A percentile compares a stretch with the other conserved stretches of the same genome.
Evolutionary conservation across 768 basidiomycete species (phyloP).

Genomic region (Cyclocybe cylindracea): DNA sequence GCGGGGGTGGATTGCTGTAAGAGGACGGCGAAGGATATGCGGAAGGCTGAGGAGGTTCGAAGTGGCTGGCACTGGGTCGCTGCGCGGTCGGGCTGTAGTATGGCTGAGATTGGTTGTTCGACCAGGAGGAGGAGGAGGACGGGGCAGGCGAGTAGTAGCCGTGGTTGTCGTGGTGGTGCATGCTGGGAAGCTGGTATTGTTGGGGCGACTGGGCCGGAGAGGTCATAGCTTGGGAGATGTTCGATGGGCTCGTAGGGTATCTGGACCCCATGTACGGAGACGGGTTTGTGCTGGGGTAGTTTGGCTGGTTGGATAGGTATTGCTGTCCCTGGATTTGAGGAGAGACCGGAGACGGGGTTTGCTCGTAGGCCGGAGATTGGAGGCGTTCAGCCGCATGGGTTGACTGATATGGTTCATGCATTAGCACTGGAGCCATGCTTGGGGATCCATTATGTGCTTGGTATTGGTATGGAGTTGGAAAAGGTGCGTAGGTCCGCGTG

Average conservation of each 20-base stretch:
- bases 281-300: conserved; percentile 5
- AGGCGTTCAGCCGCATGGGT: conserved; percentile 13
- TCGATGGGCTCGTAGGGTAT: conserved; percentile 4
- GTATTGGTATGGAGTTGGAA: conserved; percentile 34
- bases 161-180: conserved; percentile 3
- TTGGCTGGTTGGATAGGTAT: conserved; percentile 6
- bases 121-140: conserved; percentile 6
- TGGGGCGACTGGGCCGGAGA: not conserved
- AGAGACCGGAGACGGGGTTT: conserved; percentile 20
- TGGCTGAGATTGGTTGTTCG: too few species aligned
- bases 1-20: too few species aligned
- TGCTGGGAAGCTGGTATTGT: conserved; percentile 3
- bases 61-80: too few species aligned
- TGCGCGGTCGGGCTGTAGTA: too few species aligned
- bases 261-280: conserved; percentile 1
- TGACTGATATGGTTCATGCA: conserved; percentile 43
- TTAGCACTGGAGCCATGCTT: conserved; percentile 32
- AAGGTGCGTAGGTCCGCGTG: conserved; percentile 41
- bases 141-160: conserved; percentile 4
- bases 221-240: not conserved
- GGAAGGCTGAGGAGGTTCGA: too few species aligned
- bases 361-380: conserved; percentile 18
- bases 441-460: conserved; percentile 24
- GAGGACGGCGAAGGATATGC: too few species aligned
- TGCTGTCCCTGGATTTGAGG: conserved; percentile 13